Conservation (phyloP, 225 moss, liverwort and hornwort species). For the Rhytidiadelphus loreus region DNA sequence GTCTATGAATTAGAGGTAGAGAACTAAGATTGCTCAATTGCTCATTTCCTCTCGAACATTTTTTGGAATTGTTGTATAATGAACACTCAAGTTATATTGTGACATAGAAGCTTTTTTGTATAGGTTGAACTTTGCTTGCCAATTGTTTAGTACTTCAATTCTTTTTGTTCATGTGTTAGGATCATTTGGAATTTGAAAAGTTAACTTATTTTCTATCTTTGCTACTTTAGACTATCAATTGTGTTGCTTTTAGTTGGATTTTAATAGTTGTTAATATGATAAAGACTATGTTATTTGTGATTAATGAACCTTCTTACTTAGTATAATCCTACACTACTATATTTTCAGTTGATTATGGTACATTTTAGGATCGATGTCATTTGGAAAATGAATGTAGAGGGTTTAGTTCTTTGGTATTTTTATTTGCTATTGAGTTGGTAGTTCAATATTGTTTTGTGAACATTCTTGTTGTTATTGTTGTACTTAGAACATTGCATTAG, state of each 20-base stretch:
- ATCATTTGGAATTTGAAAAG: background rate
- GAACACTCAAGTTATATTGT: background rate
- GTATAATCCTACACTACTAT: too few species aligned
- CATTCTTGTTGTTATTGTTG: background rate
- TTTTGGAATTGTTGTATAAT: background rate
- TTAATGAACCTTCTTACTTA: background rate
- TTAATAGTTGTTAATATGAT: too few species aligned
- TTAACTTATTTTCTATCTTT: too few species aligned
- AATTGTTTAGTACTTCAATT: background rate
- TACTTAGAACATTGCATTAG: rapidly evolving
- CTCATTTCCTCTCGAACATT: rapidly evolving
- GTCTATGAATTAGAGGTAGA: background rate
- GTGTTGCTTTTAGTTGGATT: too few species aligned
- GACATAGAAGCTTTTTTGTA: background rate
- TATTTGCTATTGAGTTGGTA: background rate
- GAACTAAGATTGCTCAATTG: background rate
- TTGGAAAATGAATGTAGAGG: background rate
- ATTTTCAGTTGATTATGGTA: rapidly evolving
- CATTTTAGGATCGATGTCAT: rapidly evolving
- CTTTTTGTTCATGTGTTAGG: background rate
- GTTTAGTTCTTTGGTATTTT: rapidly evolving
- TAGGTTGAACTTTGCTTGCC: background rate
- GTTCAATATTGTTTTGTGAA: background rate
- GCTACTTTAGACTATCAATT: too few species aligned
- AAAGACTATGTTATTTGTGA: background rate